These are phyloP conservation scores for Penium margaritaceum DNA, from an alignment of 139 green algal species.

Conservation along the genomic window DNA sequence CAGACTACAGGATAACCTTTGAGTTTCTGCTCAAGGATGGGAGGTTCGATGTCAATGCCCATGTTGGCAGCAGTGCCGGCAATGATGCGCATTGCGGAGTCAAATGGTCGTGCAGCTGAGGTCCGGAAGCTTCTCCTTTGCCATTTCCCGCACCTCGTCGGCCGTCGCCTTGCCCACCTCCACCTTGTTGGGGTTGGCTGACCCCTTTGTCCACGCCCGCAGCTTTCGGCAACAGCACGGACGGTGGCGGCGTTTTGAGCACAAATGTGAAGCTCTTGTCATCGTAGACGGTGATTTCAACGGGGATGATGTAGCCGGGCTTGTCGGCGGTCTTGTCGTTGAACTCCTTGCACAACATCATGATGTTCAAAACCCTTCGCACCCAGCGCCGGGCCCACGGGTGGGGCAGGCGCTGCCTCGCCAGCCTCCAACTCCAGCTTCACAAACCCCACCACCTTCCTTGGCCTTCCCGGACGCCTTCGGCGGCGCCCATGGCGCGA, in stretches of 20 bases:
- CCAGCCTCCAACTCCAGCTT: conserved; percentile 93
- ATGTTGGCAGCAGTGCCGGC: conserved; percentile 93
- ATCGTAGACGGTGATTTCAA: conserved; percentile 98
- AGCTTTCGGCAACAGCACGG: conserved; percentile 88
- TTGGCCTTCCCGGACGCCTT: conserved; percentile 22
- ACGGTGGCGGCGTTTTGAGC: conserved; percentile 93
- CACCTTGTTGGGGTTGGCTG: conserved; percentile 68
- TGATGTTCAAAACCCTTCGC: conserved; percentile 99
- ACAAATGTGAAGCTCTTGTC: conserved; percentile 97
- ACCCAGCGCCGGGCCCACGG: conserved; percentile 91
- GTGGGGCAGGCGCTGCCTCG: conserved; percentile 95
- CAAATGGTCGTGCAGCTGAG: conserved; percentile 84
- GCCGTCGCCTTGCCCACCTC: conserved; percentile 79
- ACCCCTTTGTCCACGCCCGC: conserved; percentile 69
- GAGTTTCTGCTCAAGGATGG: conserved; percentile 33
- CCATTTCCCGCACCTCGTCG: conserved; percentile 87
- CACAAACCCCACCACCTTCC: conserved; percentile 74
- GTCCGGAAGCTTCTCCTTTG: conserved; percentile 92
- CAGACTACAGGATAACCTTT: no score
- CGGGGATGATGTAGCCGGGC: conserved; percentile 88
- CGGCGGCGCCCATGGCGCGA: conserved; percentile 9
- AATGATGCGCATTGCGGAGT: conserved; percentile 80
- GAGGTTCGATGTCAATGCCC: conserved; percentile 63
- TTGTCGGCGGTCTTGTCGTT: conserved; percentile 93
- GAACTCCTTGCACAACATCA: conserved; percentile 99